Evolutionary conservation across 2,329 filamentous ascomycete species (phyloP), one percentile per base, ranked within the genome.

Genomic region (Xylariaceae sp.): DNA sequence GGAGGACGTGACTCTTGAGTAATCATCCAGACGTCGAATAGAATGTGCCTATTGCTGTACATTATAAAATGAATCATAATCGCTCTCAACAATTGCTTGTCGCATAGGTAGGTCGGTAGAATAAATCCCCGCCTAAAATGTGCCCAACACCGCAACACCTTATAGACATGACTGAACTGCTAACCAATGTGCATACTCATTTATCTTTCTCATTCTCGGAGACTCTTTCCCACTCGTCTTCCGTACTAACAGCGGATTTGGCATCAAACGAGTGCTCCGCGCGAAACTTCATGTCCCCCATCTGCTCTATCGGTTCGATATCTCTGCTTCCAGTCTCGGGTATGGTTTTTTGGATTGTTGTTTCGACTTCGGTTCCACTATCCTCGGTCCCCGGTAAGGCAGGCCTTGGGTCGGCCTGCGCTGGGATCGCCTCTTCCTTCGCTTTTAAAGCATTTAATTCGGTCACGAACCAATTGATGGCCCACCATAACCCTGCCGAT

Each of bases 181-280:
- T 32, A 19, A 47, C 43, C 47, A 4, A 46, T 44, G 43, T 50
- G 43, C 35, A 47, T 46, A 35, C 37, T 55, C 51, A 60, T 49
- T 82, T 83, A 61, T 81, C 79, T 63, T 77, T 78, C 75, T 84
- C 83, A 55, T 78, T 82, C 70, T 88, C 87, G 27, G 89, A 90
- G 3, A 97, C 87, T 77, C 94, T 95, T 76, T 96, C 92, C 92
- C 92, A 97, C 73, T 97, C 92, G 67, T 92, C 92, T 74, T 97
- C 92, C 3, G 91, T 96, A 72, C 90, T 92, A 26, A 72, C 78
- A 50, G 79, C 77, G 45, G 80, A 84, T 69, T 78, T 81, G 29
- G 73, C 75, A 39, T 75, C 77, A 49, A 72, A 69, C 47, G 70
- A 64, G 44, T 64, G 57, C 55, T 63, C 69, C 12, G 65, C 65